Evolutionary conservation across 73 alveolate species (phyloP).

Genomic region (Tetrahymena elliotti): DNA sequence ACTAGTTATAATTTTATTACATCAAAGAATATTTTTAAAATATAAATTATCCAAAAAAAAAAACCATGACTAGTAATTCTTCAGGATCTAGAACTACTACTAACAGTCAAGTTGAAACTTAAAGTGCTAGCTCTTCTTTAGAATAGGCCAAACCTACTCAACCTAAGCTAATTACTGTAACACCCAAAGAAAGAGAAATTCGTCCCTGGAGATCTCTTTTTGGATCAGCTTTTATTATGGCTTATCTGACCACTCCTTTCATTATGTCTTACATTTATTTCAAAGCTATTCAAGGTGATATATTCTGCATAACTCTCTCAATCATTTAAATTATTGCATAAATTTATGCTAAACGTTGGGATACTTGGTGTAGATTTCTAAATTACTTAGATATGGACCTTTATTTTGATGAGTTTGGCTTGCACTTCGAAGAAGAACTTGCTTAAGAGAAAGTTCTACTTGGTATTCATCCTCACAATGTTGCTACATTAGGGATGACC

Average conservation of each 20-base stretch:
- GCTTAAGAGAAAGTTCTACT: background rate
- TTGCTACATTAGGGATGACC: background rate
- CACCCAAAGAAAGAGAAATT: background rate
- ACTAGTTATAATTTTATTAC: background rate
- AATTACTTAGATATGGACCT: background rate
- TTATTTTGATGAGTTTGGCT: background rate
- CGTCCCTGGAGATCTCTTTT: background rate
- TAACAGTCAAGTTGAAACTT: background rate
- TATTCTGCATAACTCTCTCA: background rate
- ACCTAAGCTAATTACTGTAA: background rate
- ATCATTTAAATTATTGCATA: background rate
- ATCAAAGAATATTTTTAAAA: background rate
- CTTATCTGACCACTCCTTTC: background rate
- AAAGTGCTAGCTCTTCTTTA: background rate
- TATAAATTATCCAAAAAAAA: background rate
- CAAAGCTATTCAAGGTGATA: background rate
- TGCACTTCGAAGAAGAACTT: background rate
- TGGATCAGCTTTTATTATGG: background rate
- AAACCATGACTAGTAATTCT: background rate
- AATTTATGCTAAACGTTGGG: background rate
- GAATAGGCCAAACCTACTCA: background rate
- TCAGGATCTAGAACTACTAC: background rate
- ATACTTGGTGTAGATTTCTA: background rate
- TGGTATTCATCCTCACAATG: background rate
- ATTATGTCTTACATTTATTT: background rate